Conservation (phyloP, 2,329 filamentous ascomycete genomes). For the Sporothrix brasiliensis region DNA sequence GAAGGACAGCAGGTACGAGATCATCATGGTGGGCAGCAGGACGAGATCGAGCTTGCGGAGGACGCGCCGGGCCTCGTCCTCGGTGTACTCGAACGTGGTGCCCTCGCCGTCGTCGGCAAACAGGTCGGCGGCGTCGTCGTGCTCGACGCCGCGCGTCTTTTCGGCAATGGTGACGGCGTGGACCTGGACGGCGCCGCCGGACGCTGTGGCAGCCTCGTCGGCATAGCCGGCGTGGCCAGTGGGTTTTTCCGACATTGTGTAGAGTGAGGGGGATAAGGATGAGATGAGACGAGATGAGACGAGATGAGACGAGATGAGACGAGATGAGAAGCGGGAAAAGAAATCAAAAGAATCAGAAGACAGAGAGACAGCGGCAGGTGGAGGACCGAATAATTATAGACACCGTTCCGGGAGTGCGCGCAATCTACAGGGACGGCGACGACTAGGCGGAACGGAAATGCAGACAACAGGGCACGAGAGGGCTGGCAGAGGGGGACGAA, state of each 20-base stretch:
- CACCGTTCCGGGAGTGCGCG: not conserved
- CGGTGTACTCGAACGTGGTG: conserved; percentile 26
- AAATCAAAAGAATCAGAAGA: too few species aligned
- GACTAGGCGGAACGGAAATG: not conserved
- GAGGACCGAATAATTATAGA: not conserved
- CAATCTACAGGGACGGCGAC: not conserved
- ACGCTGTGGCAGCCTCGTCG: conserved; percentile 9
- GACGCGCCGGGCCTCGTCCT: conserved; percentile 26
- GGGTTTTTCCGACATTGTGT: not conserved
- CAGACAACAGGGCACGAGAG: not conserved
- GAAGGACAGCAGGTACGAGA: conserved; percentile 30
- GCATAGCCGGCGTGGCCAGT: not conserved
- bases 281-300: not conserved
- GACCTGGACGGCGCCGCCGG: not conserved
- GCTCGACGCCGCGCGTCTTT: conserved; percentile 28
- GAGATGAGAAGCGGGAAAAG: not conserved
- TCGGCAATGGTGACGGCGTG: conserved; percentile 8
- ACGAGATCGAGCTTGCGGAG: conserved; percentile 28
- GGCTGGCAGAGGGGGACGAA: not conserved
- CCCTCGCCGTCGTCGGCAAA: conserved; percentile 25
- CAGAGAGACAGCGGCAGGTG: too few species aligned
- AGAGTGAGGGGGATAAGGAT: not conserved
- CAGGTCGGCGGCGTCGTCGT: conserved; percentile 30
- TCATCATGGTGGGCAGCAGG: conserved; percentile 28
- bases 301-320: not conserved